phyloP scores from a whole-genome alignment of 1,139 yeast genomes.

The Dujonia santamariae region DNA sequence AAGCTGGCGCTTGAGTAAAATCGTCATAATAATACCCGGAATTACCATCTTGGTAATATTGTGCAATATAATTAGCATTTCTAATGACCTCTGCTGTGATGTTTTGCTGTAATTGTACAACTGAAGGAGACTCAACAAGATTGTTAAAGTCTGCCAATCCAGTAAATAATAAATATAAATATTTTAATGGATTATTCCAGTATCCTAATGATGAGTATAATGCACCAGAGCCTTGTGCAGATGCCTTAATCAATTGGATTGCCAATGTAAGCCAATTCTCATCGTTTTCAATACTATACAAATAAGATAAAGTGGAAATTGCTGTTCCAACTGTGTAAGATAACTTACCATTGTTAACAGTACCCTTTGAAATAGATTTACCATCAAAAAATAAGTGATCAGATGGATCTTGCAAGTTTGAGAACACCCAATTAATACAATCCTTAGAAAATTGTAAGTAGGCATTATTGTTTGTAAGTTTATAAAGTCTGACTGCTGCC shows the following conservation, averaged over 20 bases:
- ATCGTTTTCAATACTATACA: conserved; percentile 16
- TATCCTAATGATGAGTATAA: conserved; percentile 18
- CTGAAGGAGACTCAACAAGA: conserved; percentile 5
- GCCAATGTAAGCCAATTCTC: conserved; percentile 15
- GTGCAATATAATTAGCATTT: conserved; percentile 21
- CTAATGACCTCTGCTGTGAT: conserved; percentile 17
- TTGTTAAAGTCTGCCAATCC: conserved; percentile 23
- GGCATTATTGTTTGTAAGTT: conserved; percentile 14
- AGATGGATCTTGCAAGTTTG: conserved; percentile 24
- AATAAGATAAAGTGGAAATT: conserved; percentile 29
- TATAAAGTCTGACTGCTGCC: conserved; percentile 28
- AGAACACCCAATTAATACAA: conserved; percentile 24
- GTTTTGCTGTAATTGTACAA: conserved; percentile 9
- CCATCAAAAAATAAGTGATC: conserved; percentile 34
- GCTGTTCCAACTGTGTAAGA: conserved; percentile 36
- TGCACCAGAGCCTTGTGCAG: conserved; percentile 20
- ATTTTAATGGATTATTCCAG: conserved; percentile 25
- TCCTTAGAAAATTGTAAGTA: conserved; percentile 21
- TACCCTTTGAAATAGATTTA: conserved; percentile 14
- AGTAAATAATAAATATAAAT: conserved; percentile 22
- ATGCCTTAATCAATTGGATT: conserved; percentile 15
- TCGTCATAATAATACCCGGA: conserved; percentile 9
- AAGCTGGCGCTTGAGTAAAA: conserved; percentile 8
- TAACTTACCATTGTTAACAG: conserved; percentile 30
- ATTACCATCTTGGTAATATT: conserved; percentile 20